phyloP scores from a whole-genome alignment of 352 stramenopile genomes.

The Globisporangium irregulare region DNA sequence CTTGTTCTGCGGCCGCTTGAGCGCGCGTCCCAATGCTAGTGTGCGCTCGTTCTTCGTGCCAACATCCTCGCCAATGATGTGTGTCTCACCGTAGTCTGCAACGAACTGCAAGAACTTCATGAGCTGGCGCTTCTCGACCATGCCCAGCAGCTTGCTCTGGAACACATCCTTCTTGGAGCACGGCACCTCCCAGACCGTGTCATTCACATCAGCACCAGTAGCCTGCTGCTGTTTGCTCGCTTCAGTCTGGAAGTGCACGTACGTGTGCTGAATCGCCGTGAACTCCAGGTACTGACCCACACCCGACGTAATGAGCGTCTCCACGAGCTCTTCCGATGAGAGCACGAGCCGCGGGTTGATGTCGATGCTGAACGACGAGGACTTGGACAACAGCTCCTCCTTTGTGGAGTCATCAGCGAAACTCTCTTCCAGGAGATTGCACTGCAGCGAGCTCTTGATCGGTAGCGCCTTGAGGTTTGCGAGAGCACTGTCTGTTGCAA shows the following conservation, averaged over 20 bases:
- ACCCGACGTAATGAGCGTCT: conserved; percentile 81
- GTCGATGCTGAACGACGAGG: conserved; percentile 68
- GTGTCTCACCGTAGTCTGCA: conserved; percentile 78
- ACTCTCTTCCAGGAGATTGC: conserved; percentile 34
- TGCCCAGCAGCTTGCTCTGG: conserved; percentile 75
- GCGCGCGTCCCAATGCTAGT: conserved; percentile 67
- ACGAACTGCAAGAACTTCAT: conserved; percentile 92
- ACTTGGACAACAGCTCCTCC: conserved; percentile 38
- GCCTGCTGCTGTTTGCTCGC: conserved; percentile 11
- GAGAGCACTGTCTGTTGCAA: not conserved
- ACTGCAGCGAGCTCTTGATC: conserved; percentile 47
- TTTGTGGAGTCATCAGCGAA: conserved; percentile 40
- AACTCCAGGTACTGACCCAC: conserved; percentile 89
- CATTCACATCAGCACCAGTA: not conserved
- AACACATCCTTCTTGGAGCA: conserved; percentile 91
- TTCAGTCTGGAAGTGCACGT: conserved; percentile 51
- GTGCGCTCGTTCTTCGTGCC: conserved; percentile 84
- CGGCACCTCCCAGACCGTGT: conserved; percentile 75
- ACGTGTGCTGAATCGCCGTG: conserved; percentile 79
- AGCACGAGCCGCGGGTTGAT: conserved; percentile 81
- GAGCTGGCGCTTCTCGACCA: conserved; percentile 86
- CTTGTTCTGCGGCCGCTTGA: conserved; percentile 89
- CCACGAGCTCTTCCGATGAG: conserved; percentile 72
- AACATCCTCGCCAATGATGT: conserved; percentile 71
- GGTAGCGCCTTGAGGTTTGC: conserved; percentile 21